These are phyloP conservation scores for Trichophyton mentagrophytes DNA, from an alignment of 2,329 filamentous ascomycete genomes.

Conservation along the genomic window DNA sequence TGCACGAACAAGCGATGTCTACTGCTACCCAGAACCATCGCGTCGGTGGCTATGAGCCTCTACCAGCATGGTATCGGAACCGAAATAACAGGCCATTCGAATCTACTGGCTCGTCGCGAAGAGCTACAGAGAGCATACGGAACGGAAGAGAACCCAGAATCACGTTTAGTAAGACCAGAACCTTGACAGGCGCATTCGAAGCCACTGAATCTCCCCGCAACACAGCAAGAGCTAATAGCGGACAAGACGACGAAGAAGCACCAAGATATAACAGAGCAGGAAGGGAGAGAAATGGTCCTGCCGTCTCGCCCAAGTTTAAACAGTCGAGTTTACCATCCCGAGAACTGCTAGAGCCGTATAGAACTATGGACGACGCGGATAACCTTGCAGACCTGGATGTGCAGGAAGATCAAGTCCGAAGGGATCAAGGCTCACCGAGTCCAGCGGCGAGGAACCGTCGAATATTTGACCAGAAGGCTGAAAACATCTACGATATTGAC, in stretches of 20 bases:
- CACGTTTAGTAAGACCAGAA: conserved; percentile 26
- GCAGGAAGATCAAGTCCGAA: conserved; percentile 9
- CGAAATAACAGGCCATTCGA: background rate
- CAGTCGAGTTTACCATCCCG: conserved; percentile 25
- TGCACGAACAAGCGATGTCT: background rate
- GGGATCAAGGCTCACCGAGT: conserved; percentile 17
- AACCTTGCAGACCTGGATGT: conserved; percentile 23
- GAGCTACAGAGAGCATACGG: conserved; percentile 4
- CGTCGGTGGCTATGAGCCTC: background rate
- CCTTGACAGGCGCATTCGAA: conserved; percentile 30
- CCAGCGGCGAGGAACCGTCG: conserved; percentile 15
- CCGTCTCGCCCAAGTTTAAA: conserved; percentile 23
- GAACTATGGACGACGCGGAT: conserved; percentile 28
- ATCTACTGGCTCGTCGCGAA: background rate
- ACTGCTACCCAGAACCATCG: background rate
- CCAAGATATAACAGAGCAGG: conserved; percentile 13
- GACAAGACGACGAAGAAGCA: conserved; percentile 17
- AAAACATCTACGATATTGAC: conserved; percentile 17
- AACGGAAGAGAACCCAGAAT: conserved; percentile 15
- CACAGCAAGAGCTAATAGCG: conserved; percentile 16
- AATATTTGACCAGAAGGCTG: background rate
- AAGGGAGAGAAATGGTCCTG: conserved; percentile 15
- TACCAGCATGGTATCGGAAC: background rate
- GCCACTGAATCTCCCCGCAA: conserved; percentile 20
- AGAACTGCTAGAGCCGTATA: conserved; percentile 29